phyloP scores from a whole-genome alignment of 2,329 filamentous ascomycete species.

The Aphanoascus verrucosus region DNA sequence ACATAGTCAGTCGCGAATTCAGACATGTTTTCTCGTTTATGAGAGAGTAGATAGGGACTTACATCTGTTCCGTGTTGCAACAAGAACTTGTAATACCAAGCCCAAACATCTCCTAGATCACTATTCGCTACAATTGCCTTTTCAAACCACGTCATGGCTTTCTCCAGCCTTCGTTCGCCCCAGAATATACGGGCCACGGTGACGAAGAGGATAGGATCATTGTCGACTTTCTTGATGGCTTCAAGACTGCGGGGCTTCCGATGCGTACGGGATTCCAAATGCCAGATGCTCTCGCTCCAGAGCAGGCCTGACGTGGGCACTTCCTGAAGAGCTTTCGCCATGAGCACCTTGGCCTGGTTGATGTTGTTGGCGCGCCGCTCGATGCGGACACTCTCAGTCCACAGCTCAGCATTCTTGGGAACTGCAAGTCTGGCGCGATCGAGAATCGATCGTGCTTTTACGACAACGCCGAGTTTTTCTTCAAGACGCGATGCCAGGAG shows the following conservation, averaged over 20 bases:
- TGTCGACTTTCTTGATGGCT: slow-evolving; percentile 94
- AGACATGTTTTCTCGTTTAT: slow-evolving; percentile 10
- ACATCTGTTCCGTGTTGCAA: slow-evolving; percentile 78
- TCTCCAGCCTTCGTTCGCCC: slow-evolving; percentile 82
- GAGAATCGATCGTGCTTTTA: slow-evolving; percentile 88
- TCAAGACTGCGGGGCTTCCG: slow-evolving; percentile 84
- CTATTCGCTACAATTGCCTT: slow-evolving; percentile 82
- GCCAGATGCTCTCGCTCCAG: slow-evolving; percentile 92
- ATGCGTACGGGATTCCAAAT: slow-evolving; percentile 82
- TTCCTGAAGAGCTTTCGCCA: slow-evolving; percentile 88
- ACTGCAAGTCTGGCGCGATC: slow-evolving; percentile 82
- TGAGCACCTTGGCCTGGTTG: slow-evolving; percentile 75
- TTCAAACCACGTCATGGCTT: slow-evolving; percentile 94
- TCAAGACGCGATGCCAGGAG: slow-evolving; percentile 80
- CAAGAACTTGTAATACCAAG: slow-evolving; percentile 94
- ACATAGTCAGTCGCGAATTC: background rate
- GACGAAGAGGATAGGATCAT: slow-evolving; percentile 77
- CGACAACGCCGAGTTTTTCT: slow-evolving; percentile 68
- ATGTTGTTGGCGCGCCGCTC: slow-evolving; percentile 71
- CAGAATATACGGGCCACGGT: slow-evolving; percentile 94
- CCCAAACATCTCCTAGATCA: slow-evolving; percentile 87
- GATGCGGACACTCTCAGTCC: slow-evolving; percentile 87
- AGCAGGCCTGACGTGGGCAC: slow-evolving; percentile 77
- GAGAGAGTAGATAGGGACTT: slow-evolving; percentile 21
- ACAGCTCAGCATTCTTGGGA: slow-evolving; percentile 72